A percentile compares a stretch with the other conserved stretches of the same genome.
Conservation (phyloP, 225 moss, liverwort and hornwort genomes). For the Pseudoscleropodium purum region DNA sequence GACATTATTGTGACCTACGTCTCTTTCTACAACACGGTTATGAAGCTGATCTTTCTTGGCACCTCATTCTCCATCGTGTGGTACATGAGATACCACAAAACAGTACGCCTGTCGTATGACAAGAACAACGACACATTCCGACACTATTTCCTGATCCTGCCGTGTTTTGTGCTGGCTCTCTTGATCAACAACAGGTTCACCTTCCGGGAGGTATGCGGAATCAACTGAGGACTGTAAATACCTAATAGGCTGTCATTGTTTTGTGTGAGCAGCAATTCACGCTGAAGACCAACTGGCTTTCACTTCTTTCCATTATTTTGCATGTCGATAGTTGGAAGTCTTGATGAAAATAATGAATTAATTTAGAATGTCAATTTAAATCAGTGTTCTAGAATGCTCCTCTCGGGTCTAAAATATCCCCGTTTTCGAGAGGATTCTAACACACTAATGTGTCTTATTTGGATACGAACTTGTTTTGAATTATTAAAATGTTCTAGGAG, state of each 20-base stretch:
- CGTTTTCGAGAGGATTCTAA: neutral
- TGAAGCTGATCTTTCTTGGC: constrained; percentile 86
- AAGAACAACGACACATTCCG: constrained; percentile 71
- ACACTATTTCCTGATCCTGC: constrained; percentile 68
- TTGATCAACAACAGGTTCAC: constrained; percentile 69
- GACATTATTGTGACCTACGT: constrained; percentile 62
- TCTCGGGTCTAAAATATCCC: neutral
- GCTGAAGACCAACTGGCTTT: neutral
- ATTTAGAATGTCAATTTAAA: neutral
- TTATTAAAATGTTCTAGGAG: neutral
- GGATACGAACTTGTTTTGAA: neutral
- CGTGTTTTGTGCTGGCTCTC: constrained; percentile 71
- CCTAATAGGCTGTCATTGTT: neutral
- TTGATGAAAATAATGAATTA: neutral
- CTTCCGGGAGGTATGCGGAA: constrained; percentile 51
- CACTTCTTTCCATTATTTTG: neutral
- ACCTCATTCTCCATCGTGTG: constrained; percentile 80
- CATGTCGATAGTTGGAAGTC: neutral
- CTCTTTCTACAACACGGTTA: constrained; percentile 77
- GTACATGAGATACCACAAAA: constrained; percentile 74
- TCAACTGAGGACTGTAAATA: neutral
- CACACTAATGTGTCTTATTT: neutral
- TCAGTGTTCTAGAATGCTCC: neutral
- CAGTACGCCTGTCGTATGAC: constrained; percentile 78
- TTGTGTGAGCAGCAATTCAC: neutral